Evolutionary conservation across 2,329 filamentous ascomycete species (phyloP).

Genomic region (Apiospora arundinis): DNA sequence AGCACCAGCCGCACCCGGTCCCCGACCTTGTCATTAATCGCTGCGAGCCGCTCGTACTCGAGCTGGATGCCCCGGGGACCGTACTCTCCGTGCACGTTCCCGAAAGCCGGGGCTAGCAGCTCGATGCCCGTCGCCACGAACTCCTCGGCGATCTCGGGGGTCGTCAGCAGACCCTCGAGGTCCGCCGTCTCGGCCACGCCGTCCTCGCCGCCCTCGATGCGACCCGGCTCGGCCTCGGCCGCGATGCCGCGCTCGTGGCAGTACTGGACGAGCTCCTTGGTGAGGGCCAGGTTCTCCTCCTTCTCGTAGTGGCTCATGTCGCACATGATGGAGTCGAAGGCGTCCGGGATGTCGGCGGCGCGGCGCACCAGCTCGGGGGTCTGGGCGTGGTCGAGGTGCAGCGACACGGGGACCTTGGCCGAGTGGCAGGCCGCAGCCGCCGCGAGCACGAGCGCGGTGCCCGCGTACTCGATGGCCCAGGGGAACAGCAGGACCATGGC

Average conservation of each 20-base stretch:
- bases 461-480: conserved; percentile 73
- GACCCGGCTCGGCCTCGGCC: conserved; percentile 73
- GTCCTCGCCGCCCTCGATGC: conserved; percentile 72
- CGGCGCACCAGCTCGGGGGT: conserved; percentile 65
- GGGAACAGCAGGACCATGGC: conserved; percentile 78
- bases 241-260: conserved; percentile 71
- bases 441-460: conserved; percentile 59
- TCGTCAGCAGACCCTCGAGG: conserved; percentile 58
- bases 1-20: conserved; percentile 53
- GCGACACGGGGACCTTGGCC: conserved; percentile 63
- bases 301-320: conserved; percentile 78
- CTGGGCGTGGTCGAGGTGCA: conserved; percentile 73
- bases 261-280: conserved; percentile 65
- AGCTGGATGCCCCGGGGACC: conserved; percentile 51
- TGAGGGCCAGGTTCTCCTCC: conserved; percentile 71
- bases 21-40: conserved; percentile 49
- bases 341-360: conserved; percentile 63
- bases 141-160: conserved; percentile 67
- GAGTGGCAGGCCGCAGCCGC: conserved; percentile 62
- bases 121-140: conserved; percentile 72
- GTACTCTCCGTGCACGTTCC: conserved; percentile 73
- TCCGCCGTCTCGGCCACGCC: conserved; percentile 63
- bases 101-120: conserved; percentile 72
- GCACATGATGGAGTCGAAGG: conserved; percentile 77
- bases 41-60: conserved; percentile 42